phyloP scores from a whole-genome alignment of 306 rosid genomes.

The Prunus mume region DNA sequence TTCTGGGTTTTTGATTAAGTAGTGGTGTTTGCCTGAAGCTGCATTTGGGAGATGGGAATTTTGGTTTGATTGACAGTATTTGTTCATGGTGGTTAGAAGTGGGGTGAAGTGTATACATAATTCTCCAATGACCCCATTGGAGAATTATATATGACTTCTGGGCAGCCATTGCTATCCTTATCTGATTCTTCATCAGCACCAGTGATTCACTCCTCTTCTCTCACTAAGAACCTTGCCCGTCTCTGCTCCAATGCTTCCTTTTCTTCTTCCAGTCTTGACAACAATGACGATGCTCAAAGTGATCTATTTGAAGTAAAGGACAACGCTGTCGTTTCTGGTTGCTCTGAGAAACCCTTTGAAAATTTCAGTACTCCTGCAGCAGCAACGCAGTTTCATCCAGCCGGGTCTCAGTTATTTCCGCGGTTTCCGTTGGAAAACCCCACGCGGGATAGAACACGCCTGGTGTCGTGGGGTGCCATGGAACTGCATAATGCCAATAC shows the following conservation, averaged over 20 bases:
- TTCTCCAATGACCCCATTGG: conserved; percentile 40
- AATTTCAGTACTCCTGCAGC: conserved; percentile 10
- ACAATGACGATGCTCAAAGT: conserved; percentile 28
- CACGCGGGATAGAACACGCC: conserved; percentile 42
- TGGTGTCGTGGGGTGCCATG: conserved; percentile 68
- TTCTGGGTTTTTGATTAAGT: neutral
- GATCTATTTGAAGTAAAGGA: conserved; percentile 28
- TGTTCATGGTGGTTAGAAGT: conserved; percentile 23
- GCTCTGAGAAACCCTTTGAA: conserved; percentile 19
- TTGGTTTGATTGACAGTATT: neutral
- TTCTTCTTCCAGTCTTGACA: conserved; percentile 34
- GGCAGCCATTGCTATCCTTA: conserved; percentile 49
- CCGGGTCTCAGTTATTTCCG: conserved; percentile 29
- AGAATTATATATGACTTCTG: conserved; percentile 56
- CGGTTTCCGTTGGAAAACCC: conserved; percentile 63
- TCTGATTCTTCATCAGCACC: conserved; percentile 41
- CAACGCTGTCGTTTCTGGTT: conserved; percentile 20
- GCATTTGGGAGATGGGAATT: conserved; percentile 12
- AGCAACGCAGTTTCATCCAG: conserved; percentile 20
- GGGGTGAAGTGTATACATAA: conserved; percentile 6
- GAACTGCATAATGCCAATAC: conserved; percentile 47
- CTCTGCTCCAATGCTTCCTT: conserved; percentile 32
- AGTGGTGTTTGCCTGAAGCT: neutral
- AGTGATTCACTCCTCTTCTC: conserved; percentile 17
- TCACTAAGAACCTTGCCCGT: conserved; percentile 18